Conservation (phyloP, 768 basidiomycete genomes). For the Tulasnella sp. region DNA sequence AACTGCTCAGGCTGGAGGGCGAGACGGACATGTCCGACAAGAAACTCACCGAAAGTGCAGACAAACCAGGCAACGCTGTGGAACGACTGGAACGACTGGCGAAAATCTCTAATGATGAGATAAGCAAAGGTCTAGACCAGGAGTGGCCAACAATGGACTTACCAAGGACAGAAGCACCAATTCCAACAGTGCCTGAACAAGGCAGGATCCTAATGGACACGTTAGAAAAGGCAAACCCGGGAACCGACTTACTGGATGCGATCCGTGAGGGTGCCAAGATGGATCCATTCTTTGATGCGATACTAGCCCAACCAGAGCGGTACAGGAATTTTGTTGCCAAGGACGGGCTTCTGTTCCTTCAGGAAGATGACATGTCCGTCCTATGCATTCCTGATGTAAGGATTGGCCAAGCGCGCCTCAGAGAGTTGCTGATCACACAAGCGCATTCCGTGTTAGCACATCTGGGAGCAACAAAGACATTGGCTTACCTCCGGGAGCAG, state of each 20-base stretch:
- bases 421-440: conserved; percentile 29
- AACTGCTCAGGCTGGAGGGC: no score
- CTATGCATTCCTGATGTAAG: conserved; percentile 17
- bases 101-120: no score
- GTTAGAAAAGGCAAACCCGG: not conserved
- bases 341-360: not conserved
- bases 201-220: no score
- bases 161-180: no score
- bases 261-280: not conserved
- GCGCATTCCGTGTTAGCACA: conserved; percentile 33
- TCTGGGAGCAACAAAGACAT: conserved; percentile 28
- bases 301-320: not conserved
- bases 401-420: conserved; percentile 9
- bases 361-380: conserved; percentile 15
- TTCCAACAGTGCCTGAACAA: no score
- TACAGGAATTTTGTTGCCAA: not conserved
- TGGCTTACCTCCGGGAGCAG: conserved; percentile 26
- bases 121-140: no score
- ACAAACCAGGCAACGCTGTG: no score
- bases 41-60: no score
- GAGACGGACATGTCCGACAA: no score
- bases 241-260: not conserved
- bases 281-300: not conserved
- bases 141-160: no score
- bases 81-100: no score